Base-by-base conservation (phyloP, 2,329 filamentous ascomycete species). In the Clarireedia hainanense region DNA sequence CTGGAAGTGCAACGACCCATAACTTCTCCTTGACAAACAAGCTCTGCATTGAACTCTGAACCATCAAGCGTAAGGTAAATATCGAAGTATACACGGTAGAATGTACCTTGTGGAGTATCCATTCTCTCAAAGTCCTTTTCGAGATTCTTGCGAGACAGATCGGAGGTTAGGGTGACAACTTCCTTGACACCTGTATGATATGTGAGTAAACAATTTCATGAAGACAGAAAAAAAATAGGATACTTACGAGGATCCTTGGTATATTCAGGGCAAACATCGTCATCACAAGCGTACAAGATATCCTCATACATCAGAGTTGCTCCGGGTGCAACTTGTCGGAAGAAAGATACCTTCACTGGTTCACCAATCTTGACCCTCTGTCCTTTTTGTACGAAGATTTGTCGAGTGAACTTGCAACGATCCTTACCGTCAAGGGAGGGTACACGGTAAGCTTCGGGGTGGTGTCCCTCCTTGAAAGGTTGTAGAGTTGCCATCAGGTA, bases 231-330 rank as follows among this genome's bases (percentile, higher is more conserved):
- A 4, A 42, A 14, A 42, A 10, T 20, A 7, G 20, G 7, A 24
- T 3, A 88, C 91, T 85, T 85, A 96, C 94, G 89, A 65, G 94
- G 92, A 82, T 99, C 94, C 73, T 97, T 99, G 64, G 92, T 97
- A 72, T 99, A 99, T 72, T 97, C 94, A 1, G 94, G 94, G 73
- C 92, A 97, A 52, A 96, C 89, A 71, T 99, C 94, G 62, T 97
- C 94, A 69, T 99, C 94, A 69, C 94, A 99, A 50, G 92, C 94
- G 71, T 96, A 97, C 57, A 97, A 74, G 53, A 97, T 92, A 75
- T 99, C 94, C 76, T 99, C 94, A 71, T 99, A 99, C 94, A 99
- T 97, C 65, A 99, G 83, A 1, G 92, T 97, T 36, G 94, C 94
- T 50, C 94, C 94, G 0, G 94, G 94, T 5, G 94, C 94, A 54